phyloP scores from a whole-genome alignment of 1,284 basidiomycete genomes.

The Cerrena zonata region DNA sequence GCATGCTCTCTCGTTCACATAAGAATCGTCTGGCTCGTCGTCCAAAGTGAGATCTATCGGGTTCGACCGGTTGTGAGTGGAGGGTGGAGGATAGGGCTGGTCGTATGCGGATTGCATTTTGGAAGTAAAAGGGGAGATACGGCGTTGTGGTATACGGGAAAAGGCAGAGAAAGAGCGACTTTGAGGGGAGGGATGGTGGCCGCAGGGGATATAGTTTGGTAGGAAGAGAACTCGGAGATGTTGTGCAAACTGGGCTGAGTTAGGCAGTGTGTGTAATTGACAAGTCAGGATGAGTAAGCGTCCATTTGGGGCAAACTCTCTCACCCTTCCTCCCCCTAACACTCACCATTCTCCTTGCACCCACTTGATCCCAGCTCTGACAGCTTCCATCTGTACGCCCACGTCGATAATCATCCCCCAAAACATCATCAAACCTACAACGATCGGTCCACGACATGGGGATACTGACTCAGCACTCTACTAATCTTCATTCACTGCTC shows the following conservation, averaged over 20 bases:
- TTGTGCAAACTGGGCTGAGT: background rate
- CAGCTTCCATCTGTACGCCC: too few species aligned
- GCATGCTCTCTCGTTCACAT: slow-evolving; percentile 19
- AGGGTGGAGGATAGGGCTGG: background rate
- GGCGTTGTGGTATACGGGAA: background rate
- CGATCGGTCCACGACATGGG: too few species aligned
- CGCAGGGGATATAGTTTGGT: slow-evolving; percentile 6
- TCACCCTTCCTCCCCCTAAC: background rate
- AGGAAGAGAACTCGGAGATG: slow-evolving; percentile 4
- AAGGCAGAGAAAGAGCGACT: background rate
- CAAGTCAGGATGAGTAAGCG: background rate
- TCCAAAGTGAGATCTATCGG: slow-evolving; percentile 31
- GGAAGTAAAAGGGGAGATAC: background rate
- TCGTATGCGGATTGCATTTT: background rate
- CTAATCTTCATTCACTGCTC: too few species aligned
- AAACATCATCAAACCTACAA: too few species aligned
- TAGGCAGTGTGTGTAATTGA: background rate
- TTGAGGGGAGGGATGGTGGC: slow-evolving; percentile 1
- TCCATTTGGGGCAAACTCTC: background rate
- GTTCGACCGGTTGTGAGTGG: slow-evolving; percentile 18
- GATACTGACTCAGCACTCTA: too few species aligned
- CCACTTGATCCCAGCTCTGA: too few species aligned
- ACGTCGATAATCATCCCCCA: too few species aligned
- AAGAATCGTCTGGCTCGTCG: slow-evolving; percentile 25
- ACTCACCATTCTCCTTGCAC: too few species aligned